A percentile compares a stretch with the other conserved stretches of the same genome.
Conservation (phyloP, 2,329 filamentous ascomycete species). For the Cladosporium sphaerospermum region DNA sequence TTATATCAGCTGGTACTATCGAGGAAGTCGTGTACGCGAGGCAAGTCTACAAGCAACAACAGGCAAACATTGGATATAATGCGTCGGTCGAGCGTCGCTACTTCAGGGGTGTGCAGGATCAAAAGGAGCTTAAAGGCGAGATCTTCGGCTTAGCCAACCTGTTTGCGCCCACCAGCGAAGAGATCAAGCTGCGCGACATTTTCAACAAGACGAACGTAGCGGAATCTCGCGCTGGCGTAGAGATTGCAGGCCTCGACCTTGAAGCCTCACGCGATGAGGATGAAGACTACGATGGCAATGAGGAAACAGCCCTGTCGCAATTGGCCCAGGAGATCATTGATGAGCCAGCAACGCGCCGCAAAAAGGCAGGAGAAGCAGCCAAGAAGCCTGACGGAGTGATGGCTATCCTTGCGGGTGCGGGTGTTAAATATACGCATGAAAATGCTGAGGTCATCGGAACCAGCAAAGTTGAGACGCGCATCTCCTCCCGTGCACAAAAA, state of each 20-base stretch:
- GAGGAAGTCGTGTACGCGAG: conserved; percentile 96
- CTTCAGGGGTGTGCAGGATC: conserved; percentile 88
- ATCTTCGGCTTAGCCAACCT: conserved; percentile 88
- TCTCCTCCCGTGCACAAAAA: conserved; percentile 70
- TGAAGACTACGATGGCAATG: conserved; percentile 28
- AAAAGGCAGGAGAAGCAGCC: conserved; percentile 29
- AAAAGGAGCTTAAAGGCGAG: conserved; percentile 76
- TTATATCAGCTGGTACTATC: conserved; percentile 85
- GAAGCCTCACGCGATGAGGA: conserved; percentile 56
- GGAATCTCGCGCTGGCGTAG: conserved; percentile 79
- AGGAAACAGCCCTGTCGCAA: conserved; percentile 64
- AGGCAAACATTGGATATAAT: conserved; percentile 94
- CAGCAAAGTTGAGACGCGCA: conserved; percentile 80
- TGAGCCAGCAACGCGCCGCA: conserved; percentile 25
- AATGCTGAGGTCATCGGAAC: conserved; percentile 93
- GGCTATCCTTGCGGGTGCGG: conserved; percentile 79
- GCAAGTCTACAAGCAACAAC: conserved; percentile 98
- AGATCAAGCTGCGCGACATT: conserved; percentile 82
- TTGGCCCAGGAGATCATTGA: conserved; percentile 58
- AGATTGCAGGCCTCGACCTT: conserved; percentile 71
- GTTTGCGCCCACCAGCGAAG: conserved; percentile 72
- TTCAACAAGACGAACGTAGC: conserved; percentile 98
- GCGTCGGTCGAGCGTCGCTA: conserved; percentile 89
- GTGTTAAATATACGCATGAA: conserved; percentile 92
- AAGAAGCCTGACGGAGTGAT: conserved; percentile 66